Evolutionary conservation across 345 rosid species (phyloP), one percentile per base, ranked within the genome.

Genomic region (Eucalyptus cloeziana): DNA sequence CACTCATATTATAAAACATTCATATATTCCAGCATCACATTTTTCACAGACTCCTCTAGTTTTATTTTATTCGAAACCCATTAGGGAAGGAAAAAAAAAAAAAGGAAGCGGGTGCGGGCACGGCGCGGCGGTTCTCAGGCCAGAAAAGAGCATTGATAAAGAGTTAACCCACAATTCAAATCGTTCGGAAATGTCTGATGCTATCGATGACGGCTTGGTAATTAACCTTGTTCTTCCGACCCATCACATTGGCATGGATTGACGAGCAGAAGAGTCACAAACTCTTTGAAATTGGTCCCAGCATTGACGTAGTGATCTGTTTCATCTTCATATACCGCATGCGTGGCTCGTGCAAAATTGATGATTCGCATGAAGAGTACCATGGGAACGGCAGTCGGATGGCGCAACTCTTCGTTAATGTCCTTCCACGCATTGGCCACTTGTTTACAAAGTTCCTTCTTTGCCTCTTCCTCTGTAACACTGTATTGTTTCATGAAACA

Each of bases 341-440:
- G 91, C 4, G 88, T 69, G 14, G 76, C 88, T 4, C 91, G 50
- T 1, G 90, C 51, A 19, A 88, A 22, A 47, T 90, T 90, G 60
- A 93, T 88, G 30, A 92, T 49, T 2, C 89, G 24, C 7, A 17
- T 45, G 4, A 92, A 91, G 25, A 90, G 67, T 10, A 86, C 76
- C 89, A 30, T 88, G 7, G 91, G 90, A 52, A 89, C 9, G 2
- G n/a, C 43, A 44, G 86, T 83, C 47, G 88, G 88, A 16, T 62
- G 8, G 30, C 51, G 45, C 40, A 85, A 17, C 43, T 51, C 93
- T 22, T 90, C 76, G 27, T 91, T 92, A 16, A 90, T 64, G 37
- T 87, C 89, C 24, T 91, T 90, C 93, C 93, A 93, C 5, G 86
- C 86, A 71, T 88, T 49, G 2, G 25, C 81, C 1, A 93, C 24